Conservation (phyloP, 768 basidiomycete species). For the Podaxis pistillaris region DNA sequence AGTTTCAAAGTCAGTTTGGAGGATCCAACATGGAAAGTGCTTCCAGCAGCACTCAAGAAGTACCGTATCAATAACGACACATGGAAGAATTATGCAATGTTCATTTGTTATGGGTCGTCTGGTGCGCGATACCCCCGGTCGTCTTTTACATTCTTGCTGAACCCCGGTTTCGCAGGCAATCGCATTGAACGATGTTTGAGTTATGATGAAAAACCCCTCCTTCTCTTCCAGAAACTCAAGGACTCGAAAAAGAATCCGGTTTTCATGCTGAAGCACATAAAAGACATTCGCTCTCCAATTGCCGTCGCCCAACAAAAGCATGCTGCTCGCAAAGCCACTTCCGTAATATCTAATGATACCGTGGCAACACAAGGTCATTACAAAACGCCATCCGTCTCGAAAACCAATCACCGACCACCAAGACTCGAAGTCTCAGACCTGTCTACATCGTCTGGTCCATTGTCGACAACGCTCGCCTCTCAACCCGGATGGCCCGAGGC, state of each 20-base stretch:
- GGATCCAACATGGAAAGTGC: slow-evolving; percentile 97
- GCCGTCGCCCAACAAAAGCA: slow-evolving; percentile 97
- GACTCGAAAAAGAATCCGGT: slow-evolving; percentile 98
- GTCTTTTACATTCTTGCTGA: background rate
- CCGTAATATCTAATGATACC: slow-evolving; percentile 44
- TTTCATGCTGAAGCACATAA: slow-evolving; percentile 97
- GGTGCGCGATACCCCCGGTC: slow-evolving; percentile 47
- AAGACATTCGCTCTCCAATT: slow-evolving; percentile 96
- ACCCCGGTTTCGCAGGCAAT: slow-evolving; percentile 42
- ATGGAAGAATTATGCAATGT: slow-evolving; percentile 99
- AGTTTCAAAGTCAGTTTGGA: slow-evolving; percentile 97
- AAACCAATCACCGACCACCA: slow-evolving; percentile 57
- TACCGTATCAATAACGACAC: slow-evolving; percentile 98
- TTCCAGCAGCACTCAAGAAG: slow-evolving; percentile 97
- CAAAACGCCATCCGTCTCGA: slow-evolving; percentile 38
- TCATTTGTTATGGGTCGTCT: slow-evolving; percentile 94
- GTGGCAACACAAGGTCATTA: slow-evolving; percentile 44
- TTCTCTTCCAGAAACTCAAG: slow-evolving; percentile 96
- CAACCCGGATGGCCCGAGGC: slow-evolving; percentile 79
- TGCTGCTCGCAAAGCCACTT: slow-evolving; percentile 78
- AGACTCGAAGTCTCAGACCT: slow-evolving; percentile 69
- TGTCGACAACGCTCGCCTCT: slow-evolving; percentile 58
- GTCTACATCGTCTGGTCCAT: slow-evolving; percentile 44
- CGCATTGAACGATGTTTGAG: slow-evolving; percentile 91
- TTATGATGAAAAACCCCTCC: slow-evolving; percentile 96